Percentiles rank a stretch among this genome's conserved stretches.
These are phyloP conservation scores for Hawksworthiomyces lignivorus DNA, from an alignment of 2,329 filamentous ascomycete genomes.

Conservation along the genomic window DNA sequence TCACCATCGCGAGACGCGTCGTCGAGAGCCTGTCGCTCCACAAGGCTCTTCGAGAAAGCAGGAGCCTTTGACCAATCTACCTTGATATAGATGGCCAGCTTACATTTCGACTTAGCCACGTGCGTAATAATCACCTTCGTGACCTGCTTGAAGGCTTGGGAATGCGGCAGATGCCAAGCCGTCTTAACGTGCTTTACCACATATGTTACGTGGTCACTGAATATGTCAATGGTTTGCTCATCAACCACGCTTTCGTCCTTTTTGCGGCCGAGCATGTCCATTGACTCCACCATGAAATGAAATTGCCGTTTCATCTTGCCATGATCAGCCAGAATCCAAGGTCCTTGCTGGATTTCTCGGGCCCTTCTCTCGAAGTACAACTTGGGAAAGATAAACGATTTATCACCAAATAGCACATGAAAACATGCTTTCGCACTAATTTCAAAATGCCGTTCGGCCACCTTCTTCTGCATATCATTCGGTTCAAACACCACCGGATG, in stretches of 20 bases:
- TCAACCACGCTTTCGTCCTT: slow-evolving; percentile 62
- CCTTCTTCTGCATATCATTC: slow-evolving; percentile 66
- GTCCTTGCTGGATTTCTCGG: slow-evolving; percentile 73
- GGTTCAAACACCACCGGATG: slow-evolving; percentile 80
- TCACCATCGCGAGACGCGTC: slow-evolving; percentile 67
- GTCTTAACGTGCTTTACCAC: slow-evolving; percentile 56
- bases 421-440: slow-evolving; percentile 92
- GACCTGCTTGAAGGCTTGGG: slow-evolving; percentile 69
- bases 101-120: slow-evolving; percentile 83
- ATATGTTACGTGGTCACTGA: slow-evolving; percentile 66
- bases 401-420: slow-evolving; percentile 93
- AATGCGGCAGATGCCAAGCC: slow-evolving; percentile 79
- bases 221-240: slow-evolving; percentile 77
- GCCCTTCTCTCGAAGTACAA: slow-evolving; percentile 78
- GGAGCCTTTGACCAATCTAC: slow-evolving; percentile 77
- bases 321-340: slow-evolving; percentile 68
- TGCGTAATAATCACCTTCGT: slow-evolving; percentile 94
- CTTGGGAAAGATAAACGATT: slow-evolving; percentile 87
- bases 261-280: slow-evolving; percentile 56
- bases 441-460: slow-evolving; percentile 75
- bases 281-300: slow-evolving; percentile 64
- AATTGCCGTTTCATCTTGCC: slow-evolving; percentile 71
- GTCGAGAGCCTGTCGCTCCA: slow-evolving; percentile 65
- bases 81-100: slow-evolving; percentile 78
- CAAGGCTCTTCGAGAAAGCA: slow-evolving; percentile 49